Base-by-base conservation (phyloP, 1,139 yeast species). In the Candida tetrigidarum region DNA sequence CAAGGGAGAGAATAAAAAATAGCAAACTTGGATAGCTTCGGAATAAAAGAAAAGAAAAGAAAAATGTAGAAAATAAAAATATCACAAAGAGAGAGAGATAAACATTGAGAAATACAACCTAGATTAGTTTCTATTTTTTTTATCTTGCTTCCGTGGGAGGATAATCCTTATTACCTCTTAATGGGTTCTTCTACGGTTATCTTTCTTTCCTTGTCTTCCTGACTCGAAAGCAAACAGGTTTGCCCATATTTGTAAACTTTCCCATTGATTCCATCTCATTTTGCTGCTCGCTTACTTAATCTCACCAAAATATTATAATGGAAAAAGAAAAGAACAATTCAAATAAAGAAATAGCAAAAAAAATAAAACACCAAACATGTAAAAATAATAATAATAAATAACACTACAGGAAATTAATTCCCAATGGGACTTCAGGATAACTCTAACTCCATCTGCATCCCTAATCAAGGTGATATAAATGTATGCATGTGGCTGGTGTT, bases 401-500 rank as follows among this genome's bases (percentile, higher is more conserved):
- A n/a, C n/a, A n/a, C n/a, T n/a, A n/a, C n/a, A n/a, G n/a, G n/a
- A n/a, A n/a, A n/a, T n/a, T n/a, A n/a, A n/a, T n/a, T 26, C 32
- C 32, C 15, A 28, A 28, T 28, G 32, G 32, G 32, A 28, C 8
- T 28, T 28, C 15, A 28, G 32, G 32, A 28, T 12, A 28, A 28
- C 5, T 28, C n/a, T 28, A 28, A 28, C 32, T 14, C 32, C 32
- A 9, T 12, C 9, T 28, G 32, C 32, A 12, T 28, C 32, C 32
- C 9, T 28, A 28, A 28, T 28, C 32, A 28, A 28, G 32, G 32
- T 28, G 18, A 28, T 28, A 28, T 28, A 9, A 12, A 12, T 28
- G 32, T 12, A 28, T 15, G 32, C 32, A 28, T 28, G 32, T 28
- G 32, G 32, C 32, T 28, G 12, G 12, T 28, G 32, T 28, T 15